These are phyloP conservation scores for Euphrasia arctica DNA, from an alignment of 305 asterid species.

Conservation along the genomic window DNA sequence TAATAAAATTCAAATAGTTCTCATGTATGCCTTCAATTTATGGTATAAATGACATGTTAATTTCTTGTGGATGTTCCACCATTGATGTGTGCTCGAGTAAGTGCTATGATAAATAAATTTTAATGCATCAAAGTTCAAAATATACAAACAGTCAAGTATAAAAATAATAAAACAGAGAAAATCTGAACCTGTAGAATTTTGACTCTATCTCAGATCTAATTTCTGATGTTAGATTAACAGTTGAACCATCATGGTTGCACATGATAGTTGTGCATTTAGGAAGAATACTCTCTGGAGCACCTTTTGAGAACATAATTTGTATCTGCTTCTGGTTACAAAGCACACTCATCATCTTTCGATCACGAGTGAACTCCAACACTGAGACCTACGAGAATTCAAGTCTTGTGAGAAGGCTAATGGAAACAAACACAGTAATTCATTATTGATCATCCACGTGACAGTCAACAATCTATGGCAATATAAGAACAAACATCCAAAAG, in stretches of 20 bases:
- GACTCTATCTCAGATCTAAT: constrained; percentile 80
- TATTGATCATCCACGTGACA: constrained; percentile 12
- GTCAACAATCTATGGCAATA: background rate
- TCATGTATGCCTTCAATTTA: background rate
- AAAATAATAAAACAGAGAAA: constrained; percentile 13
- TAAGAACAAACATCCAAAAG: background rate
- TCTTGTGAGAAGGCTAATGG: constrained; percentile 16
- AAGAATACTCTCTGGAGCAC: constrained; percentile 98
- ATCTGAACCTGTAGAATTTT: constrained; percentile 63
- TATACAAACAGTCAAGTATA: background rate
- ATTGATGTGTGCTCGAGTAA: background rate
- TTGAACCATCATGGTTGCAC: constrained; percentile 91
- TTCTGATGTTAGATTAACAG: constrained; percentile 68
- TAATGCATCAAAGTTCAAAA: constrained; percentile 14
- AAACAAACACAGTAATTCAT: constrained; percentile 14
- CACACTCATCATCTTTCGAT: constrained; percentile 99
- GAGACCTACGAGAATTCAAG: constrained; percentile 63
- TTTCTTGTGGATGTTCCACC: background rate
- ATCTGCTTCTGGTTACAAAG: constrained; percentile 95
- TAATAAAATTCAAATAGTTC: background rate
- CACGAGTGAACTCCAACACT: constrained; percentile 92
- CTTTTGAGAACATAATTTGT: constrained; percentile 96
- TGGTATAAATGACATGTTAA: constrained; percentile 11
- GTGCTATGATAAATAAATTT: background rate
- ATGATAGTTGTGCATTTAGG: constrained; percentile 83